These are phyloP conservation scores for Triticum dicoccoides DNA, from an alignment of 176 grass and related monocot species.

Conservation along the genomic window DNA sequence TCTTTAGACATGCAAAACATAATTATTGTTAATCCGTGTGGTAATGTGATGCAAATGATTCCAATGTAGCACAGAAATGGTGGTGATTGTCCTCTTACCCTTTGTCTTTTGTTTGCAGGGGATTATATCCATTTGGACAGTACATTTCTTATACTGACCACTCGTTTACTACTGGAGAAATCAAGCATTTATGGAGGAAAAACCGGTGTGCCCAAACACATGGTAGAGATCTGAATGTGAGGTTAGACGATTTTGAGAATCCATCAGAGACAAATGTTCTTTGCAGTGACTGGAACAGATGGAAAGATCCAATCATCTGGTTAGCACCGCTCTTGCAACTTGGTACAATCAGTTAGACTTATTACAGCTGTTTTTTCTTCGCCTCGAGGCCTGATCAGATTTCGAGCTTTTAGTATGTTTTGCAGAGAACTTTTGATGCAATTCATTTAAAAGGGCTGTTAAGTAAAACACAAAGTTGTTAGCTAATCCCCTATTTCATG, in stretches of 20 bases:
- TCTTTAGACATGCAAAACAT: background rate
- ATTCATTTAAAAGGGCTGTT: background rate
- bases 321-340: slow-evolving; percentile 31
- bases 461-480: background rate
- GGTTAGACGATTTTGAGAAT: slow-evolving; percentile 81
- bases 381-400: background rate
- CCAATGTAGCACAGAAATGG: background rate
- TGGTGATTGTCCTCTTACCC: slow-evolving; percentile 1
- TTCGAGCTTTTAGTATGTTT: background rate
- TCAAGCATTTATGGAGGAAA: slow-evolving; percentile 98
- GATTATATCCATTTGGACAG: slow-evolving; percentile 74
- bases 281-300: slow-evolving; percentile 77
- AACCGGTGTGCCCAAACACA: slow-evolving; percentile 62
- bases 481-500: background rate
- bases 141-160: slow-evolving; percentile 83
- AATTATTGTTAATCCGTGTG: background rate
- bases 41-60: background rate
- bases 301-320: slow-evolving; percentile 92
- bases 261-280: slow-evolving; percentile 78
- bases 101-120: slow-evolving; percentile 35
- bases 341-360: background rate
- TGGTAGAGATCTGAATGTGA: slow-evolving; percentile 65
- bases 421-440: background rate
- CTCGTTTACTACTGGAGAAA: slow-evolving; percentile 71
- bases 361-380: background rate